phyloP scores from a whole-genome alignment of 305 asterid genomes.

The Striga hermonthica region DNA sequence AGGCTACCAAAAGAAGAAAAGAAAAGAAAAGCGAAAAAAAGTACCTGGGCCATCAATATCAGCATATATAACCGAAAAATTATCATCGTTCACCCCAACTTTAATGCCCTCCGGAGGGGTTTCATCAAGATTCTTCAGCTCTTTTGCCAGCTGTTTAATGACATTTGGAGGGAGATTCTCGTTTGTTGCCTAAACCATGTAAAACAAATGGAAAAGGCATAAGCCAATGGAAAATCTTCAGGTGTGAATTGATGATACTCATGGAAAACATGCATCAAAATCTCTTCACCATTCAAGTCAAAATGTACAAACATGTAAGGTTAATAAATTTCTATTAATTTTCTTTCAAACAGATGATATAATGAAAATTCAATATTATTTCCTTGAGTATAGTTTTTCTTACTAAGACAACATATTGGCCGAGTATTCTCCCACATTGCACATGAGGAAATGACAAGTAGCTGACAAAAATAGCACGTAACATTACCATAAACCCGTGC shows the following conservation, averaged over 20 bases:
- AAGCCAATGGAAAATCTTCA: background rate
- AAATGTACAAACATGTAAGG: background rate
- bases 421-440: background rate
- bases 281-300: background rate
- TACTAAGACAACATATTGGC: background rate
- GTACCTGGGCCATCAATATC: constrained; percentile 97
- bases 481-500: constrained; percentile 42
- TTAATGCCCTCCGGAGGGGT: constrained; percentile 96
- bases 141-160: constrained; percentile 83
- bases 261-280: too few relatives aligned
- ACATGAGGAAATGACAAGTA: background rate
- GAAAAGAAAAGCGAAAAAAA: background rate
- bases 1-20: background rate
- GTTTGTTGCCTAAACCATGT: constrained; percentile 65
- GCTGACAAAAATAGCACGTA: background rate
- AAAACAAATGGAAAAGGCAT: constrained; percentile 9
- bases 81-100: constrained; percentile 86
- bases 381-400: background rate
- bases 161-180: constrained; percentile 97
- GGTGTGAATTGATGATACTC: too few relatives aligned
- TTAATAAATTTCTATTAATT: background rate
- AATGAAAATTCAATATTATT: background rate
- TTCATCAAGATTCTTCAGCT: constrained; percentile 89
- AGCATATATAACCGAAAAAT: constrained; percentile 79
- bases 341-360: background rate